Evolutionary conservation across 192 early-diverging fungal genomes (phyloP), one percentile per base, ranked within the genome.

Genomic region (Linnemannia schmuckeri): DNA sequence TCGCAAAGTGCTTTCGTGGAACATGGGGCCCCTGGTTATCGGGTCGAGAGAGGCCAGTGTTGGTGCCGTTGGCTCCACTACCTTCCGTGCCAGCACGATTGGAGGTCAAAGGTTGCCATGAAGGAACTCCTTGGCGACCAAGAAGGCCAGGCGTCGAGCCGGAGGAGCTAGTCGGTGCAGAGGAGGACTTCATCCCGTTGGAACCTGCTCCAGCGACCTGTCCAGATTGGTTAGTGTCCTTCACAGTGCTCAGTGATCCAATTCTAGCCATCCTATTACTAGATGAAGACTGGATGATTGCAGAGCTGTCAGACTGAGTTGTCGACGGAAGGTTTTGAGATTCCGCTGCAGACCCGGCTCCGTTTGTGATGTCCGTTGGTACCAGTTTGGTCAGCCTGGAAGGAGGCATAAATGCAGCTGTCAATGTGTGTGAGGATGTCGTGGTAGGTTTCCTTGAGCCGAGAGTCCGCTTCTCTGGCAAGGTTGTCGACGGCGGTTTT

Each of bases 391-490:
- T 69, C 4, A 84, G 68, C 27, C 82, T 72, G 6, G 82, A 84
- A 3, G 77, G 61, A 27, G 72, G 77, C 74, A 76, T 76, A 7
- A 70, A 46, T 37, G 46, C 54, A 13, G 80, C n/a, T 37, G 81
- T 15, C 17, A 33, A 40, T 37, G 35, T 27, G 15, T 79, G 76
- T 0, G 63, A 57, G 33, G 27, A 40, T 15, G 47, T 55, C 15
- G 61, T 30, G 3, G 57, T 10, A 12, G 72, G 76, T 12, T n/a
- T 79, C 15, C 77, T 61, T 37, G 52, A 47, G 30, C 76, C 76
- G 8, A 84, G 17, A 1, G 61, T 84, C 6, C 82, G 82, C 68
- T 79, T 84, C 30, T 84, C 82, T 37, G 76, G 82, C 22, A 84
- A 52, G 0, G 77, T 73, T 12, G 42, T 70, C 17, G 72, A 49